A percentile compares a stretch with the other conserved stretches of the same genome.
These are phyloP conservation scores for Eimeria praecox DNA, from an alignment of 169 alveolate genomes.

Conservation along the genomic window DNA sequence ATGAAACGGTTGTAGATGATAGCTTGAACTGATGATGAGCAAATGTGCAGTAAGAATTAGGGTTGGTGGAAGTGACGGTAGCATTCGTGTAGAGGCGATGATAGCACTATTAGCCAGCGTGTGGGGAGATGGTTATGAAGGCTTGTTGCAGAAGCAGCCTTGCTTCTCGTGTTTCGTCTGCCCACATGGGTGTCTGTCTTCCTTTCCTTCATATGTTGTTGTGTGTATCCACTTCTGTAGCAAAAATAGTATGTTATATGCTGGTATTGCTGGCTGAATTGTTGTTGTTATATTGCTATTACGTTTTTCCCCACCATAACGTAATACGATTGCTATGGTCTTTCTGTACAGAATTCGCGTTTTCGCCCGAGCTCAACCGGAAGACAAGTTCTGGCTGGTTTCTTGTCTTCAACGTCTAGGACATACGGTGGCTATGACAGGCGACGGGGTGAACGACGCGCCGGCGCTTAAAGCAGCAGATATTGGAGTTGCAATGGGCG, in stretches of 20 bases:
- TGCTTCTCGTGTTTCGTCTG: not conserved
- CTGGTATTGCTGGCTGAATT: too few relatives aligned
- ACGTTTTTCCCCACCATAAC: not conserved
- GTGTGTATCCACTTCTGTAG: not conserved
- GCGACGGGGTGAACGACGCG: conserved; percentile 97
- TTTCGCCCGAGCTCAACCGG: conserved; percentile 95
- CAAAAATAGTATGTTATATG: too few relatives aligned
- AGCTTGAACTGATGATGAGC: not conserved
- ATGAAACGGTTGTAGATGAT: not conserved
- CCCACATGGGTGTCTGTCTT: not conserved
- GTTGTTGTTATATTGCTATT: not conserved
- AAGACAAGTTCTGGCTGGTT: conserved; percentile 95
- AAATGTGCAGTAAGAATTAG: not conserved
- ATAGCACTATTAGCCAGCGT: not conserved
- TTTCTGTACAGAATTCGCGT: conserved; percentile 80
- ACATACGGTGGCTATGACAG: conserved; percentile 95
- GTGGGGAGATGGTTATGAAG: not conserved
- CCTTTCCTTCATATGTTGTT: not conserved
- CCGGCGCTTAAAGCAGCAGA: conserved; percentile 97
- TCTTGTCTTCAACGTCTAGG: conserved; percentile 92
- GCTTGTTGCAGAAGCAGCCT: too few relatives aligned
- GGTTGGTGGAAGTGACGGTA: not conserved
- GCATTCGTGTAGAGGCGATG: not conserved
- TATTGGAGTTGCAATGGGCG: conserved; percentile 99
- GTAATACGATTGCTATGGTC: not conserved